Evolutionary conservation across 78 protist genomes (phyloP), one percentile per base, ranked within the genome.

Genomic region (Tieghemostelium lacteum): DNA sequence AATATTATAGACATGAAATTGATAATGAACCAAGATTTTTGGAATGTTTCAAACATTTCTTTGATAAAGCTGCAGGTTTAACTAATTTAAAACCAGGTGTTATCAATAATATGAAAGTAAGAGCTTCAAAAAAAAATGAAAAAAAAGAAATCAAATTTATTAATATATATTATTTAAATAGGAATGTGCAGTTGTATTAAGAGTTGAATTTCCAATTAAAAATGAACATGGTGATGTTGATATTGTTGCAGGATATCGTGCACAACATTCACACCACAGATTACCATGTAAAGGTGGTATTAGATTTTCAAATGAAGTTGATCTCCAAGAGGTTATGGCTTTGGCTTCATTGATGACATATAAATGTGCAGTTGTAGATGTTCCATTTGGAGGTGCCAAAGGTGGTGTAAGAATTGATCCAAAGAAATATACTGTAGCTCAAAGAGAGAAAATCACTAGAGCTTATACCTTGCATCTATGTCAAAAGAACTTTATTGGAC

Each of bases 331-430:
- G 66, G 94, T 92, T 39, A 85, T 85, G 95, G 98, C 98, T 20
- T 73, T 95, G 6, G 96, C 97, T 40, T 73, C 96, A 17, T 92
- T 96, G 78, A 96, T 95, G 97, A 96, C 98, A 1, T 94, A 87
- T 91, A 94, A 97, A 95, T 97, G 98, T 66, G 98, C 98, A 26
- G 95, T 92, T 49, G 97, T 95, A 66, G 97, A 95, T 60, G 97
- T 97, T 37, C 98, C 98, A 45, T 97, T 95, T 33, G 98, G 98
- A 31, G 98, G 98, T 58, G 98, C 94, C 20, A 91, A 96, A 94
- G 98, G 98, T 42, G 98, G 98, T 62, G 92, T 97, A 36, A 29
- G 92, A 63, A 93, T 97, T 71, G 96, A 97, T 76, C 97, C 97
- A 62, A 83, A 85, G 80, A 77, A 97, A 76, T 97, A 85, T 94